These are phyloP conservation scores for Zea mays DNA, from an alignment of 176 grass and related monocot species.

Conservation along the genomic window DNA sequence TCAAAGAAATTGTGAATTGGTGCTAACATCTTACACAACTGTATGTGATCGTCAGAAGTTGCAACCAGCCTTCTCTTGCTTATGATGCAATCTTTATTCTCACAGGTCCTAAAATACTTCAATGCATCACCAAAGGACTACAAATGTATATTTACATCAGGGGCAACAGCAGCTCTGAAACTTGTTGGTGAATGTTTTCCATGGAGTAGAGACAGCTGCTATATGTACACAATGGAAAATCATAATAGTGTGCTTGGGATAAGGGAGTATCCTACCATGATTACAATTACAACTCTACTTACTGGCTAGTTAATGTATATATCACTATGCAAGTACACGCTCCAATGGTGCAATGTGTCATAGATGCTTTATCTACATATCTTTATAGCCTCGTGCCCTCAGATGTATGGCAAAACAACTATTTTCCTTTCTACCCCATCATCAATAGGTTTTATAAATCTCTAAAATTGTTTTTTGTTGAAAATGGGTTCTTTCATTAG, in stretches of 20 bases:
- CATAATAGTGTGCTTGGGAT: slow-evolving; percentile 98
- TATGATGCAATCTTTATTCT: slow-evolving; percentile 40
- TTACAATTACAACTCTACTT: neutral
- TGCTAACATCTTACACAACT: slow-evolving; percentile 9
- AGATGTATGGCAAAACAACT: neutral
- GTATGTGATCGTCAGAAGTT: slow-evolving; percentile 19
- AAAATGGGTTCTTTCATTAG: neutral
- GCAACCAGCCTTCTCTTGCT: slow-evolving; percentile 23
- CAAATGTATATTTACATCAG: slow-evolving; percentile 96
- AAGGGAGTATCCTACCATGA: slow-evolving; percentile 88
- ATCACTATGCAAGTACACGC: neutral
- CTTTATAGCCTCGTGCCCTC: neutral
- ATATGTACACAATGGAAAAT: slow-evolving; percentile 92
- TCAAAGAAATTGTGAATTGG: neutral
- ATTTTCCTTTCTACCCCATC: neutral
- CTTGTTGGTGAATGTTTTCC: slow-evolving; percentile 94
- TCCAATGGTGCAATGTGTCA: neutral
- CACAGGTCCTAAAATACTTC: slow-evolving; percentile 85
- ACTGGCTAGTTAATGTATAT: slow-evolving; percentile 3
- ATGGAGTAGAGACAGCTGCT: slow-evolving; percentile 84
- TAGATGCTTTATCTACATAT: slow-evolving; percentile 15
- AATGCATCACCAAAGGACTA: slow-evolving; percentile 89
- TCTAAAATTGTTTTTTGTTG: neutral
- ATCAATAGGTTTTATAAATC: neutral
- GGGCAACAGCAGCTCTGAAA: slow-evolving; percentile 86